Evolutionary conservation across 1,284 basidiomycete genomes (phyloP).

Genomic region (Apiotrichum sp.): DNA sequence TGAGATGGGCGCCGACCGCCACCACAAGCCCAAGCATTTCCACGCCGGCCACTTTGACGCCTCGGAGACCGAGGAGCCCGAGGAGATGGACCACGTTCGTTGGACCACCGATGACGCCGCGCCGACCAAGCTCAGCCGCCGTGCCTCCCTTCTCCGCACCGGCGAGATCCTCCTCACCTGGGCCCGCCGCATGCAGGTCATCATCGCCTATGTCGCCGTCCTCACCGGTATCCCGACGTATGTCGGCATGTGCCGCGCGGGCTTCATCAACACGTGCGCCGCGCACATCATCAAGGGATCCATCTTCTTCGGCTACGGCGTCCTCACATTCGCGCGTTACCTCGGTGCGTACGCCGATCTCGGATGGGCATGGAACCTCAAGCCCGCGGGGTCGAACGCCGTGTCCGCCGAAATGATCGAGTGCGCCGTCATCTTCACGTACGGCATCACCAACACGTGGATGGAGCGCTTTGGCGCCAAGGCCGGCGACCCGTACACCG

Average conservation of each 20-base stretch:
- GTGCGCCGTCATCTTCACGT: slow-evolving; percentile 76
- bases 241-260: slow-evolving; percentile 41
- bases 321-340: slow-evolving; percentile 83
- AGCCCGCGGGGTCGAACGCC: slow-evolving; percentile 33
- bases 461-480: slow-evolving; percentile 88
- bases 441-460: slow-evolving; percentile 90
- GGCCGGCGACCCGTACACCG: slow-evolving; percentile 76
- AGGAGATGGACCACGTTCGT: neutral
- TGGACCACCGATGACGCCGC: neutral
- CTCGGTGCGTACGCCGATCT: slow-evolving; percentile 79
- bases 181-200: slow-evolving; percentile 33
- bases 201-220: slow-evolving; percentile 37
- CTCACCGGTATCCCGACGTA: slow-evolving; percentile 31
- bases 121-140: neutral
- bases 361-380: slow-evolving; percentile 91
- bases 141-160: slow-evolving; percentile 1
- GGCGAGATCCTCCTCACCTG: slow-evolving; percentile 30
- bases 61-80: neutral
- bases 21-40: neutral
- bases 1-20: slow-evolving; percentile 14
- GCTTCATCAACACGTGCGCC: slow-evolving; percentile 72
- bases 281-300: slow-evolving; percentile 92
- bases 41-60: slow-evolving; percentile 26
- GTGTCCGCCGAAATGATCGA: slow-evolving; percentile 83
- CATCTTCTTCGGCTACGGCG: slow-evolving; percentile 86